These are phyloP conservation scores for Aristolochia californica DNA, from an alignment of 164 flowering plant species.

Conservation along the genomic window DNA sequence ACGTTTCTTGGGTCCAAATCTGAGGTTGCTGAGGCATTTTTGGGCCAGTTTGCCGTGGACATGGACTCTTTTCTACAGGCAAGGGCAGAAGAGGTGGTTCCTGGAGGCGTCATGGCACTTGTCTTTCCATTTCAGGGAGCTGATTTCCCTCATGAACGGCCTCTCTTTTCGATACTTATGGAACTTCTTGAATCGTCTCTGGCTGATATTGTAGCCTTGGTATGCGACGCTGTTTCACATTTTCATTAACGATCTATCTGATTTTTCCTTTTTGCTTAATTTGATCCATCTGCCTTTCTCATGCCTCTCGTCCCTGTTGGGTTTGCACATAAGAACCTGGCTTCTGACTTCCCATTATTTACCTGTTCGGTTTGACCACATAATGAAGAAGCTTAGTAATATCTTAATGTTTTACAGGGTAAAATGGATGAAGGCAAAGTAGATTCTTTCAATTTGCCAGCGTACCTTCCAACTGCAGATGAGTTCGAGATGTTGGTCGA, in stretches of 20 bases:
- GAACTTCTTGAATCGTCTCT: slow-evolving; percentile 1
- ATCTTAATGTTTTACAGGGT: slow-evolving; percentile 8
- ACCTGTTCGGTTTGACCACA: neutral
- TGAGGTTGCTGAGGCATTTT: no score
- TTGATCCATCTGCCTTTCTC: no score
- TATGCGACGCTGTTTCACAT: no score
- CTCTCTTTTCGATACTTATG: neutral
- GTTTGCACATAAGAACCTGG: no score
- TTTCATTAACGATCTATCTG: no score
- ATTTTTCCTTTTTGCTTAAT: no score
- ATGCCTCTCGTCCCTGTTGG: no score
- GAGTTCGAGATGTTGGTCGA: slow-evolving; percentile 7
- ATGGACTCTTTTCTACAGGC: no score
- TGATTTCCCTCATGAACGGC: neutral
- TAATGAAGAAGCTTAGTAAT: no score
- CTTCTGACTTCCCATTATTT: neutral
- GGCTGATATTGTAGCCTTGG: neutral
- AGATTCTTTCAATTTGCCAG: slow-evolving; percentile 18
- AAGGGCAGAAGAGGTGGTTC: no score
- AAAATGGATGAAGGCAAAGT: slow-evolving; percentile 6
- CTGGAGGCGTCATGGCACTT: no score
- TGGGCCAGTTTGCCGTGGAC: no score
- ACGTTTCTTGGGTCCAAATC: neutral
- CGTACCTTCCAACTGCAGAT: slow-evolving; percentile 4
- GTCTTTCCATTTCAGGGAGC: neutral